A percentile compares a stretch with the other conserved stretches of the same genome.
These are phyloP conservation scores for Tetracentron sinense DNA, from an alignment of 164 flowering plant species.

Conservation along the genomic window DNA sequence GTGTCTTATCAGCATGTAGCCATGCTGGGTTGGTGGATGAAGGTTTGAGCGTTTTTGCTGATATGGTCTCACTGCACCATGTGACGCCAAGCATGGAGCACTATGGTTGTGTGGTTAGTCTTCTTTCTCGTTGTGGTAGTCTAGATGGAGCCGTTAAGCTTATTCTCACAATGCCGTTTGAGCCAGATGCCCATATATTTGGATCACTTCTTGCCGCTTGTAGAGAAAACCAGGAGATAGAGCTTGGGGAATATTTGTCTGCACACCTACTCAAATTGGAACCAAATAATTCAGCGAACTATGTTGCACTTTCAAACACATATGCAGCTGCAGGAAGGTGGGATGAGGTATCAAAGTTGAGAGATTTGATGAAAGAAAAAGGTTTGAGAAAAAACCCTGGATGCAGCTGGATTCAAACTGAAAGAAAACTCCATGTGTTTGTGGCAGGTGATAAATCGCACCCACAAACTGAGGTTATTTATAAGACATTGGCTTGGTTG, in stretches of 20 bases:
- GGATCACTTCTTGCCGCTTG: conserved; percentile 53
- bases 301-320: conserved; percentile 51
- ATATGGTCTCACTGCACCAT: no score
- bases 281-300: conserved; percentile 55
- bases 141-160: no score
- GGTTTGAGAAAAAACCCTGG: conserved; percentile 54
- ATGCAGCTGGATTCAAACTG: conserved; percentile 63
- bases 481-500: conserved; percentile 29
- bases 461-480: conserved; percentile 32
- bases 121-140: conserved; percentile 48
- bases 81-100: no score
- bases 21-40: conserved; percentile 50
- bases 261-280: conserved; percentile 37
- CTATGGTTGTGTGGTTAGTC: conserved; percentile 54
- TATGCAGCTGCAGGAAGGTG: conserved; percentile 52
- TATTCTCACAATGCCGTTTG: no score
- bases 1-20: conserved; percentile 53
- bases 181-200: conserved; percentile 46
- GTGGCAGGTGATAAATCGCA: conserved; percentile 48
- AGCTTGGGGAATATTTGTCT: conserved; percentile 41
- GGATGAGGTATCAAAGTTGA: conserved; percentile 36
- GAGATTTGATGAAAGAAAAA: conserved; percentile 46
- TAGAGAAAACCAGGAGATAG: conserved; percentile 28
- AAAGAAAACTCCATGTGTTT: conserved; percentile 46
- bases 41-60: conserved; percentile 43